These are phyloP conservation scores for Cytospora leucostoma DNA, from an alignment of 2,329 filamentous ascomycete species.

Conservation along the genomic window DNA sequence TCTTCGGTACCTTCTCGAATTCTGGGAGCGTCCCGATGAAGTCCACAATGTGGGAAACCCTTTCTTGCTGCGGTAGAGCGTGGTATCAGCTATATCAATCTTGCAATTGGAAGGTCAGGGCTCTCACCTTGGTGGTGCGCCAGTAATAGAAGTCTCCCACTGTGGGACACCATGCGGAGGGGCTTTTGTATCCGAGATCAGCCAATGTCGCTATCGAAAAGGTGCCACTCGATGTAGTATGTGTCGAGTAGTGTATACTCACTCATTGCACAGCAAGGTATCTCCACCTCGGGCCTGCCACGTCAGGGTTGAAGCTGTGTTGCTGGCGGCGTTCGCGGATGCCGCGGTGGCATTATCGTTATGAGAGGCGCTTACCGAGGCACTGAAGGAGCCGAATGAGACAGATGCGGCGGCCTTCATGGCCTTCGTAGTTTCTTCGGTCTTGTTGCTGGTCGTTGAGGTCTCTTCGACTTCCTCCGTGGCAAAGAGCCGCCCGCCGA, in stretches of 20 bases:
- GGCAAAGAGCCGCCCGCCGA: neutral
- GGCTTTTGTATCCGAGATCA: neutral
- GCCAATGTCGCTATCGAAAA: neutral
- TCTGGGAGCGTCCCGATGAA: neutral
- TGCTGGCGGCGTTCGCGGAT: neutral
- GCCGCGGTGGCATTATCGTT: neutral
- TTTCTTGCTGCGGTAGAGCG: neutral
- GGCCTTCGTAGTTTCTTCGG: neutral
- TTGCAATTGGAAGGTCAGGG: neutral
- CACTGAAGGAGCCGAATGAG: neutral
- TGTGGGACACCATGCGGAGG: neutral
- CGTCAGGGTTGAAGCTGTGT: neutral
- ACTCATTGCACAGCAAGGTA: constrained; percentile 1
- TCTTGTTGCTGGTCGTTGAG: neutral
- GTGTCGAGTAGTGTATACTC: neutral
- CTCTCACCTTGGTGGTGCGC: neutral
- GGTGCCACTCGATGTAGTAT: neutral
- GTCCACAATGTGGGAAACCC: neutral
- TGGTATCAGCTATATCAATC: neutral
- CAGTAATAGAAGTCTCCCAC: constrained; percentile 2
- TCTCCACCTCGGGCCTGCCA: neutral
- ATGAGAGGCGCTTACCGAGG: neutral
- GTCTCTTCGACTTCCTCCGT: neutral
- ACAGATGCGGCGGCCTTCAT: neutral
- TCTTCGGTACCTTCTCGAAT: neutral